Base-by-base conservation (phyloP, 1,139 yeast genomes). In the Taiozyma sp. region DNA sequence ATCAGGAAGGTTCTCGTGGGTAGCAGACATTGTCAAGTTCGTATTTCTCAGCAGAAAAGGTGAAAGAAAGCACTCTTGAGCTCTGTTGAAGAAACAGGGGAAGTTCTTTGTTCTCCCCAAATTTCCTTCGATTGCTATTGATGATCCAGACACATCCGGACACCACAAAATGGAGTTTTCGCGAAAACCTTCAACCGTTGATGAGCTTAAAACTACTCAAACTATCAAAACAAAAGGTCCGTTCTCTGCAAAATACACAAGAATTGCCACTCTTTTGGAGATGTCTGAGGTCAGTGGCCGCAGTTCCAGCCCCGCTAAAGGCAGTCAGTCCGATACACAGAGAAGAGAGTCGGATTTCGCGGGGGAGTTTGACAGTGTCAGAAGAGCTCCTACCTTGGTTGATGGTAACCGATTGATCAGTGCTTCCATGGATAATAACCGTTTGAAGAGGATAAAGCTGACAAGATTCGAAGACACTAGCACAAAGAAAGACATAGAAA, bases 1-100 rank as follows among this genome's bases (percentile, higher is more conserved):
- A 5, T 74, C 76, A 13, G 92, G 90, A 29, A 84, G 69, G 56
- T 76, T 69, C 14, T 70, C 69, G 51, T 59, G 60, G 22, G 38
- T 43, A 6, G 59, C 49, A 5, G 53, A 28, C 59, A 56, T 56
- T 8, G n/a, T 27, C n/a, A 4, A 22, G 4, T 40, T 23, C 7
- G 32, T 19, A 7, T 7, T 16, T 29, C 13, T 8, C 13, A 30
- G 10, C 4, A 2, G 10, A 4, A 12, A 30, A 16, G 2, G 19
- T 2, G 2, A 12, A 30, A 30, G 4, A 14, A 2, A 7, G 36
- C 9, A 32, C 36, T n/a, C n/a, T 32, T 32, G 36, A n/a, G 9
- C 19, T 32, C 8, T 32, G 6, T 6, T 1, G 4, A 2, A 30
- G 16, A 2, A 19, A 19, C 19, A 19, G 2, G 2, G 19, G 2